A percentile compares a stretch with the other conserved stretches of the same genome.
These are phyloP conservation scores for Nannochloropsis granulata DNA, from an alignment of 108 stramenopile genomes.

Conservation along the genomic window DNA sequence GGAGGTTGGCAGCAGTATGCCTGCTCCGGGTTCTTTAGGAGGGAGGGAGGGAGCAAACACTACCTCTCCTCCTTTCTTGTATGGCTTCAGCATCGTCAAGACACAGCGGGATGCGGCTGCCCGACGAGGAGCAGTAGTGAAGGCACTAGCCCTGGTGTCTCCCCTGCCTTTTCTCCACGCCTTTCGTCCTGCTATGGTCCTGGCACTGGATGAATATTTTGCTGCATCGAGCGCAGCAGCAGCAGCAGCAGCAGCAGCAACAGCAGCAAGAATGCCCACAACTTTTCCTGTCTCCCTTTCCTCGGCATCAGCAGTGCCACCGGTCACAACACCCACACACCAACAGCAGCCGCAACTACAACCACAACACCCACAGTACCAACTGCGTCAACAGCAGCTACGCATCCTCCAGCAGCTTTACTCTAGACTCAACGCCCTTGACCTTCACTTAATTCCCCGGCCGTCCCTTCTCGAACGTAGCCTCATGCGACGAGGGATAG, in stretches of 20 bases:
- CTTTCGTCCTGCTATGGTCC: conserved; percentile 22
- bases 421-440: conserved; percentile 15
- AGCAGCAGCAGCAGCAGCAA: not conserved
- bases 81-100: conserved; percentile 30
- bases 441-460: conserved; percentile 8
- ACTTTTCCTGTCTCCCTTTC: not conserved
- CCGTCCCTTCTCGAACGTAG: conserved; percentile 22
- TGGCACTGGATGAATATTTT: conserved; percentile 31
- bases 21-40: not conserved
- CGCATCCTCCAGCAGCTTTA: conserved; percentile 19
- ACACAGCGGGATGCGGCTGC: conserved; percentile 24
- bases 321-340: too few species aligned
- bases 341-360: too few species aligned
- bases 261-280: not conserved
- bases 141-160: conserved; percentile 21
- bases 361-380: conserved; percentile 2
- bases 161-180: conserved; percentile 1
- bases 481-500: conserved; percentile 26
- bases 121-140: conserved; percentile 33
- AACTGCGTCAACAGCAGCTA: not conserved
- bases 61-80: conserved; percentile 1
- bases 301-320: not conserved
- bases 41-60: not conserved
- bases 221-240: not conserved
- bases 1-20: not conserved